phyloP scores from a whole-genome alignment of 2,329 filamentous ascomycete species.

The Sclerotinia borealis region DNA sequence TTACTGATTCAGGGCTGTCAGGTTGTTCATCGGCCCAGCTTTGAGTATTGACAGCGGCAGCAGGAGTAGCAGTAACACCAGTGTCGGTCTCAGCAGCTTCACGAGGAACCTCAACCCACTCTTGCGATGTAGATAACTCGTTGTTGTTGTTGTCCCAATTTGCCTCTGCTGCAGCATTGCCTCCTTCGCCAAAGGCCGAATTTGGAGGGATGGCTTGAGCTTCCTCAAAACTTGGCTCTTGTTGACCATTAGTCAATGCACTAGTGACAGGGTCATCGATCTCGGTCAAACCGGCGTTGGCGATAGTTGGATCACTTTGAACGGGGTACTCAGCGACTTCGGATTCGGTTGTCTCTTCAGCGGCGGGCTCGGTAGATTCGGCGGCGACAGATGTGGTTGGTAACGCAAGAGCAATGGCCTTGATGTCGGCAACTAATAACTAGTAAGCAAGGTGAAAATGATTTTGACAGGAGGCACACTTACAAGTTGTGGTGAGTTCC shows the following conservation, averaged over 20 bases:
- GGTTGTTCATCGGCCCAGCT: conserved; percentile 82
- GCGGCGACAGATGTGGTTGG: conserved; percentile 36
- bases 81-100: conserved; percentile 70
- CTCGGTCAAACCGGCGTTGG: conserved; percentile 62
- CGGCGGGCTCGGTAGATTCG: conserved; percentile 27
- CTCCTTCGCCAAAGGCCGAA: conserved; percentile 44
- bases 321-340: conserved; percentile 35
- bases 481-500: conserved; percentile 65
- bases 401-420: conserved; percentile 50
- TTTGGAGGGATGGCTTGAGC: conserved; percentile 42
- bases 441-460: conserved; percentile 7
- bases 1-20: conserved; percentile 42
- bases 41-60: conserved; percentile 50
- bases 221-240: conserved; percentile 33
- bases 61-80: conserved; percentile 51
- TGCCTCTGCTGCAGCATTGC: conserved; percentile 56
- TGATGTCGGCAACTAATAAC: conserved; percentile 50
- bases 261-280: conserved; percentile 44
- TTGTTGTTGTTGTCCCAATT: conserved; percentile 52
- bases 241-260: conserved; percentile 39
- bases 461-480: conserved; percentile 30
- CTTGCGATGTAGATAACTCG: conserved; percentile 32
- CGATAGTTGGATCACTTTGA: conserved; percentile 60
- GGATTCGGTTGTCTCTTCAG: conserved; percentile 30
- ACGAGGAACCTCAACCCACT: conserved; percentile 57